Evolutionary conservation across 2,329 filamentous ascomycete genomes (phyloP).

Genomic region (Didymella exigua): DNA sequence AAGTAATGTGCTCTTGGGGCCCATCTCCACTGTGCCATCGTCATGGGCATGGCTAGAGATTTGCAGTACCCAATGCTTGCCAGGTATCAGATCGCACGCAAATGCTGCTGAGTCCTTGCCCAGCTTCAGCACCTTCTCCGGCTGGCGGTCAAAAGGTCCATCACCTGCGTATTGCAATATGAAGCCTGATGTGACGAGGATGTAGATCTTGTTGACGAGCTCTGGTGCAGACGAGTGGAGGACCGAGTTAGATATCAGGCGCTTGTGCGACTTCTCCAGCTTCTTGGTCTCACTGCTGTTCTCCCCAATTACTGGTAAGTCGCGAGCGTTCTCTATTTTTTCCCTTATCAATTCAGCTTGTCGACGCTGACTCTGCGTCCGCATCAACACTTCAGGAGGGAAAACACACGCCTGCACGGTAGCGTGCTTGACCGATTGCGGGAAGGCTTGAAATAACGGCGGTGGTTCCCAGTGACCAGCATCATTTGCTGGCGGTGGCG

Average conservation of each 20-base stretch:
- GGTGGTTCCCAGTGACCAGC: constrained; percentile 59
- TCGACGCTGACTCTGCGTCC: constrained; percentile 60
- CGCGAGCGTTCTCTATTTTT: constrained; percentile 44
- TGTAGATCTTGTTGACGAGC: constrained; percentile 73
- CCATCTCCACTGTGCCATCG: constrained; percentile 55
- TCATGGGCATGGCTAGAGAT: constrained; percentile 70
- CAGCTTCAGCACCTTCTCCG: constrained; percentile 75
- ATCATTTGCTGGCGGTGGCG: constrained; percentile 26
- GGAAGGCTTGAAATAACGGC: constrained; percentile 84
- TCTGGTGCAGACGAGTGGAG: constrained; percentile 62
- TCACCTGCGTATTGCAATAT: constrained; percentile 75
- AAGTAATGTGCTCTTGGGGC: constrained; percentile 64
- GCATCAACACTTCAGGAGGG: constrained; percentile 71
- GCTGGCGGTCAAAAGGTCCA: constrained; percentile 71
- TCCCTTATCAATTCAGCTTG: constrained; percentile 53
- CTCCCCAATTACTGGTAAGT: constrained; percentile 40
- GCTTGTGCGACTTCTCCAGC: constrained; percentile 52
- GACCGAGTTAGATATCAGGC: constrained; percentile 46
- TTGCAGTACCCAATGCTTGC: constrained; percentile 79
- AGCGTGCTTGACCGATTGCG: constrained; percentile 78
- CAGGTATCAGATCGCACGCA: constrained; percentile 78
- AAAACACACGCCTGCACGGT: constrained; percentile 70
- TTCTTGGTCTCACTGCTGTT: constrained; percentile 37
- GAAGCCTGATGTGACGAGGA: constrained; percentile 73
- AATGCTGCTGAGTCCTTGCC: constrained; percentile 79